A percentile compares a stretch with the other conserved stretches of the same genome.
phyloP scores from a whole-genome alignment of 768 basidiomycete genomes.

The Leccinum ochraceum region DNA sequence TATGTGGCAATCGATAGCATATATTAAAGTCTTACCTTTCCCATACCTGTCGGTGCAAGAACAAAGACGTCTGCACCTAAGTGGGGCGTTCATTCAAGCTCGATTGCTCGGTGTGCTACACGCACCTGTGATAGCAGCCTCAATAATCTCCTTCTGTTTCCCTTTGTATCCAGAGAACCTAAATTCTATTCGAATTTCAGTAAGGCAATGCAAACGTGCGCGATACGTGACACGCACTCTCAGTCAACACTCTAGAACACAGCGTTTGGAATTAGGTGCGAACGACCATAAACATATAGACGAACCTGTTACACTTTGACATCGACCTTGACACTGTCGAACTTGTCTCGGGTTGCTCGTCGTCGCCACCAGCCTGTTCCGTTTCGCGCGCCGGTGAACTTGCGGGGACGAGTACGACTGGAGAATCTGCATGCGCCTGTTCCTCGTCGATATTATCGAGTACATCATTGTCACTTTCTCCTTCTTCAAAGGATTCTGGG shows the following conservation, averaged over 20 bases:
- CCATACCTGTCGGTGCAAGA: conserved; percentile 87
- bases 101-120: neutral
- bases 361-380: neutral
- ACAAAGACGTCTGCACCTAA: conserved; percentile 74
- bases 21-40: conserved; percentile 54
- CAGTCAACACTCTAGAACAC: conserved; percentile 21
- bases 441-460: conserved; percentile 28
- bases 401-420: conserved; percentile 19
- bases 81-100: conserved; percentile 1
- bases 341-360: conserved; percentile 2
- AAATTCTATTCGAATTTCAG: conserved; percentile 51
- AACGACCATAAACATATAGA: neutral
- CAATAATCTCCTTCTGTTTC: conserved; percentile 74
- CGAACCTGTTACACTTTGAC: conserved; percentile 19
- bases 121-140: conserved; percentile 64
- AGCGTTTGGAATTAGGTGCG: neutral
- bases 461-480: conserved; percentile 23
- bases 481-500: conserved; percentile 5
- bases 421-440: conserved; percentile 4
- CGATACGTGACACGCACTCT: conserved; percentile 21
- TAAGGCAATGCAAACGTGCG: neutral
- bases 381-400: conserved; percentile 10
- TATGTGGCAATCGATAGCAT: neutral
- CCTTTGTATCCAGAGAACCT: conserved; percentile 71
- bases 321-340: neutral